Conservation (phyloP, 139 green algal genomes). For the Chlorella sp. region DNA sequence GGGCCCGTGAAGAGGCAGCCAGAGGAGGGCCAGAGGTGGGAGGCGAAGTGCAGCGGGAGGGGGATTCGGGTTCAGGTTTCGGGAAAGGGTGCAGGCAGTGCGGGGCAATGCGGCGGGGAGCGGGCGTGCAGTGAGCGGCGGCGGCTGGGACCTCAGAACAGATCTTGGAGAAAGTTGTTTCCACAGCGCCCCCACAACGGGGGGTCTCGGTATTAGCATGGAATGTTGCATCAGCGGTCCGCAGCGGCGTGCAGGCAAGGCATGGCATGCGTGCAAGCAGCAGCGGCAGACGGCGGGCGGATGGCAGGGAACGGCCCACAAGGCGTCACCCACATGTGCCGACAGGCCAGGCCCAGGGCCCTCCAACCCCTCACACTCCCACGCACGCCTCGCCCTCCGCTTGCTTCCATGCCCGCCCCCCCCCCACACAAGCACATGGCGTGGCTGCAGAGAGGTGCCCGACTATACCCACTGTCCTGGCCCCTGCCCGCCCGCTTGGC, state of each 20-base stretch:
- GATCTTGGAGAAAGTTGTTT: conserved; percentile 63
- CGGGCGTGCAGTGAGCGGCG: background rate
- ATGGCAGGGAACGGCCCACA: no score
- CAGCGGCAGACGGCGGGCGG: background rate
- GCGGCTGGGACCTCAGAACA: conserved; percentile 54
- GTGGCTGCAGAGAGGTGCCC: no score
- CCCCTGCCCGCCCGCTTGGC: no score
- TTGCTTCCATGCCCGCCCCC: no score
- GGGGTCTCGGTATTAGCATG: conserved; percentile 65
- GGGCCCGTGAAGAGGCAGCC: background rate
- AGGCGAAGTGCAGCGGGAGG: background rate
- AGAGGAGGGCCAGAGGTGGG: background rate
- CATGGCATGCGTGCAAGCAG: background rate
- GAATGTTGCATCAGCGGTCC: conserved; percentile 49
- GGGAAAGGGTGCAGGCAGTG: background rate
- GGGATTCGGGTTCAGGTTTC: background rate
- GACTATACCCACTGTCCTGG: no score
- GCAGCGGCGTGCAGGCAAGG: conserved; percentile 4
- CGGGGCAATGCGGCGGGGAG: background rate
- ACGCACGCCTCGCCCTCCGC: no score
- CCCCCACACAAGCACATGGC: no score
- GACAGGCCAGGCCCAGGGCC: no score
- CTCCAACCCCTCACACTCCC: no score
- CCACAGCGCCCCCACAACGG: conserved; percentile 25
- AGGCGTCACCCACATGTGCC: no score